Percentiles rank a stretch among this genome's conserved stretches.
phyloP scores from a whole-genome alignment of 2,329 filamentous ascomycete species.

The Pyricularia pennisetigena region DNA sequence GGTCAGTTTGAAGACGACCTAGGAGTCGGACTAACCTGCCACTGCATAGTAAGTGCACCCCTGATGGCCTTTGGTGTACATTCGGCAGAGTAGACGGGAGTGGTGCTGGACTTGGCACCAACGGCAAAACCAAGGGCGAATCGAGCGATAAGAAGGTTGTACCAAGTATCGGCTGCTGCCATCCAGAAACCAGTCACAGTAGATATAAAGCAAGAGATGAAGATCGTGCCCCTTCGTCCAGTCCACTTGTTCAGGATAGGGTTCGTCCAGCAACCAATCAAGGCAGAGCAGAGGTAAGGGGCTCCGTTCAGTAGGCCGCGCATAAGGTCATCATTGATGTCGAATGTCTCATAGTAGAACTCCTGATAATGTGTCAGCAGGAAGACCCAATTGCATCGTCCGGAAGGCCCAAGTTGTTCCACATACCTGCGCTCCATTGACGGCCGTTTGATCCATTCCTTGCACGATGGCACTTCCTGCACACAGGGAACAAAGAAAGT shows the following conservation, averaged over 20 bases:
- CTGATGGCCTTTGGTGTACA: neutral
- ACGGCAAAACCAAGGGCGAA: conserved; percentile 60
- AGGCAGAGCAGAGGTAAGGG: conserved; percentile 13
- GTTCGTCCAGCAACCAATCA: conserved; percentile 42
- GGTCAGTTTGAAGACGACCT: too few species aligned
- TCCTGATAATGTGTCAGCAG: neutral
- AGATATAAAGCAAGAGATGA: conserved; percentile 32
- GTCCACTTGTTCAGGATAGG: conserved; percentile 29
- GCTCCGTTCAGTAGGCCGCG: neutral
- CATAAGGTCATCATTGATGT: neutral
- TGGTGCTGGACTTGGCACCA: conserved; percentile 48
- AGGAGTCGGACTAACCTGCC: conserved; percentile 11
- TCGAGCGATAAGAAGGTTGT: conserved; percentile 54
- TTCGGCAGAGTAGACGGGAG: conserved; percentile 3
- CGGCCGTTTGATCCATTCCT: conserved; percentile 1
- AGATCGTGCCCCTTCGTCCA: conserved; percentile 27
- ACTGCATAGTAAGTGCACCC: conserved; percentile 1
- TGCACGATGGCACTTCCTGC: conserved; percentile 1
- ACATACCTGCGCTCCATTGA: conserved; percentile 3
- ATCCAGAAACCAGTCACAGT: conserved; percentile 52
- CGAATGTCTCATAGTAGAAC: neutral
- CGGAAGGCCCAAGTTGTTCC: neutral
- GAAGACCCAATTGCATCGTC: neutral
- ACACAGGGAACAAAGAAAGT: neutral
- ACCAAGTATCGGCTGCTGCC: conserved; percentile 56